These are phyloP conservation scores for Talaromyces sp. DNA, from an alignment of 2,329 filamentous ascomycete genomes.

Conservation along the genomic window DNA sequence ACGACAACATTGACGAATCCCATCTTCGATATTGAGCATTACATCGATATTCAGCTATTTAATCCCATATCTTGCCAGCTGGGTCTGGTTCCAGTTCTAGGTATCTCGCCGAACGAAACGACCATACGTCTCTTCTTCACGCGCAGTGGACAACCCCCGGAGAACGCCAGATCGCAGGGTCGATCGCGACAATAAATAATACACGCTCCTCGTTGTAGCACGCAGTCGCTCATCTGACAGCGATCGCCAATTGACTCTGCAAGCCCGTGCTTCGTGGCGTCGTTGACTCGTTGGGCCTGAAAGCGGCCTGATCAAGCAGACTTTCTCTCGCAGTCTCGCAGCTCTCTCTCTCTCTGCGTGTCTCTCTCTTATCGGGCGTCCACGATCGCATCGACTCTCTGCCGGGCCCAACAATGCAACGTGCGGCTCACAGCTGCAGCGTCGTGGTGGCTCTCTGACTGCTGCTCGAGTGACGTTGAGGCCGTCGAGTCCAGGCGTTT, in stretches of 20 bases:
- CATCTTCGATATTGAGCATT: not conserved
- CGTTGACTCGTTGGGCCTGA: not conserved
- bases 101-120: not conserved
- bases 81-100: not conserved
- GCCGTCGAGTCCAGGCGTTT: not conserved
- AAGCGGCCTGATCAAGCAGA: not conserved
- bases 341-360: not conserved
- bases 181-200: not conserved
- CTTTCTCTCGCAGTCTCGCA: not conserved
- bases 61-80: not conserved
- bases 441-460: not conserved
- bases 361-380: not conserved
- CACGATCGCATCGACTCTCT: not conserved
- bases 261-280: not conserved
- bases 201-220: not conserved
- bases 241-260: not conserved
- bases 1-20: not conserved
- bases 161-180: not conserved
- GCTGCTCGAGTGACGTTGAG: not conserved
- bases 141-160: not conserved
- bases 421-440: not conserved
- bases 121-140: not conserved
- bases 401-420: not conserved
- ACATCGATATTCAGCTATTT: not conserved
- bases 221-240: not conserved